Percentiles rank a stretch among this genome's conserved stretches.
These are phyloP conservation scores for Calonectria fujianensis DNA, from an alignment of 2,329 filamentous ascomycete genomes.

Conservation along the genomic window DNA sequence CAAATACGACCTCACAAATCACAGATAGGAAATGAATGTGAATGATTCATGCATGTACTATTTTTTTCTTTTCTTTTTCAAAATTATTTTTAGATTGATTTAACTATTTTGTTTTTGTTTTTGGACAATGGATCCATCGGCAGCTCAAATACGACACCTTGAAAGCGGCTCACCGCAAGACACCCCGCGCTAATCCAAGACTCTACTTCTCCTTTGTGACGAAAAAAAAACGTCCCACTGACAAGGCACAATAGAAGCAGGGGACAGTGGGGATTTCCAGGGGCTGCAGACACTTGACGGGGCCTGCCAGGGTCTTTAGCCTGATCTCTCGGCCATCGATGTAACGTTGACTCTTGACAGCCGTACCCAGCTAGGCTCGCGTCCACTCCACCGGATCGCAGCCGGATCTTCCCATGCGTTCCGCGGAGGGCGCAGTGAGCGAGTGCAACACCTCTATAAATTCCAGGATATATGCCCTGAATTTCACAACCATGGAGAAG, in stretches of 20 bases:
- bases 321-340: background rate
- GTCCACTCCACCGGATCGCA: constrained; percentile 3
- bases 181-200: background rate
- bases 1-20: constrained; percentile 6
- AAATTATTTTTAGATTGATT: background rate
- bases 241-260: background rate
- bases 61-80: background rate
- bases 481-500: background rate
- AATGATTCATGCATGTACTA: background rate
- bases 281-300: background rate
- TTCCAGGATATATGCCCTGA: background rate
- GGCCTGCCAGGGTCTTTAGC: background rate
- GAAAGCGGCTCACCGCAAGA: background rate
- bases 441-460: background rate
- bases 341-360: constrained; percentile 13
- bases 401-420: background rate
- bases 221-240: background rate
- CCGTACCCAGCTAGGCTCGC: background rate
- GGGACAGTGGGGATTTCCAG: background rate
- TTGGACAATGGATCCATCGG: background rate
- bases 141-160: background rate
- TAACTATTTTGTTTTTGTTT: background rate
- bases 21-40: background rate
- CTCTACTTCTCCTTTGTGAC: background rate
- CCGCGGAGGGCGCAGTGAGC: background rate